Base-by-base conservation (phyloP, 352 stramenopile species). In the Phytophthora meadii region DNA sequence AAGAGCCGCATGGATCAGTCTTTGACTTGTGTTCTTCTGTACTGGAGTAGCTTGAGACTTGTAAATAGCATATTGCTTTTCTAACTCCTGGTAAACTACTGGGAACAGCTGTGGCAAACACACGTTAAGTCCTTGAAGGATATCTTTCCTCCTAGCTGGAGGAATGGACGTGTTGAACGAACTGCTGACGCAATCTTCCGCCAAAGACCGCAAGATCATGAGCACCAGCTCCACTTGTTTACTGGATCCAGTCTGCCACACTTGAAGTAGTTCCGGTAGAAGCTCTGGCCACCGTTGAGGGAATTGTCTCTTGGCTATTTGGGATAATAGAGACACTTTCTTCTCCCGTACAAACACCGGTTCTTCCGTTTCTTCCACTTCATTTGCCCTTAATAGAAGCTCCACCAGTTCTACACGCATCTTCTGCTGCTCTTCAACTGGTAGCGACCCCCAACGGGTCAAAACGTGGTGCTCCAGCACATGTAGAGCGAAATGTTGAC, bases 231-330 rank as follows among this genome's bases (percentile, higher is more conserved):
- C 86, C 49, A 89, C 70, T 53, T 89, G 86, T 37, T 58, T 51
- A 3, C 66, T 50, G 0, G n/a, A 48, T 15, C 85, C 81, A 3
- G n/a, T 54, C 24, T 77, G 56, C 82, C 82, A 93, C 17, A 91
- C 72, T 58, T 87, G 71, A 30, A 92, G 61, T 37, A 94, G 32
- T 27, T 92, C 82, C 4, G 81, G 66, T 25, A 93, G 54, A 14
- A 93, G 73, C 19, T 91, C 72, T 1, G 83, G 82, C 82, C 84
- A 94, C 5, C 82, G 86, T 70, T 94, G 86, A n/a, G 86, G 86
- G 56, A 94, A 94, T 68, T 91, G 82, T 2, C 86, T 70, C 74
- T 94, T 94, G 24, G 82, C 86, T 10, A 94, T 84, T 60, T 89
- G 73, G 2, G 84, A 77, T 37, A 94, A 45, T 7, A 94, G 76